Evolutionary conservation across 2,329 filamentous ascomycete genomes (phyloP).

Genomic region (Colletotrichum ledebouriae): DNA sequence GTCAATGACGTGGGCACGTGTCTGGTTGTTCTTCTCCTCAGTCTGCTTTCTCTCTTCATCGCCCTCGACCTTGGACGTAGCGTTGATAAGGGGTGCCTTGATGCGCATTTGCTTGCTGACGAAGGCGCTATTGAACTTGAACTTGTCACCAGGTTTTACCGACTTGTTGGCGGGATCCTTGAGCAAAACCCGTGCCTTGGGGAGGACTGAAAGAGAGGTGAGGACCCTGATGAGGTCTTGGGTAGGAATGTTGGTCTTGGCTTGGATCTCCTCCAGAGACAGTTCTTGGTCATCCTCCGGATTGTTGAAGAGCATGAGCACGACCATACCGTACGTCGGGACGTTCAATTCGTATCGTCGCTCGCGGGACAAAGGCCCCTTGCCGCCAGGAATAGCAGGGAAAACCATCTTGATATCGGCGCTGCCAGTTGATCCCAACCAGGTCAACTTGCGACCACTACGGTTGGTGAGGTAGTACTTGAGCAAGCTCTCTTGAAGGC

Average conservation of each 20-base stretch:
- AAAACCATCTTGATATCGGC: constrained; percentile 89
- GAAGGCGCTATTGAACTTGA: constrained; percentile 87
- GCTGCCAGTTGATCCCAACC: constrained; percentile 79
- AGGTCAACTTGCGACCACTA: constrained; percentile 89
- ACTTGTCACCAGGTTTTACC: constrained; percentile 81
- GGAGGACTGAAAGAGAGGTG: constrained; percentile 84
- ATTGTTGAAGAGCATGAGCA: constrained; percentile 91
- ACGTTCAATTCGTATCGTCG: constrained; percentile 91
- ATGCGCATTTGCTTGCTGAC: constrained; percentile 87
- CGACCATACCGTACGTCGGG: constrained; percentile 91
- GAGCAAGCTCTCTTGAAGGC: constrained; percentile 86
- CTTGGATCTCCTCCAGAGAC: constrained; percentile 83
- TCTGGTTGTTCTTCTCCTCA: constrained; percentile 81
- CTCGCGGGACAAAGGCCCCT: constrained; percentile 70
- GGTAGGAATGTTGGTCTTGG: constrained; percentile 81
- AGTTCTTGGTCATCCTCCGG: constrained; percentile 66
- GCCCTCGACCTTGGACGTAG: constrained; percentile 87
- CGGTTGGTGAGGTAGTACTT: constrained; percentile 90
- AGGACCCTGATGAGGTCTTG: constrained; percentile 82
- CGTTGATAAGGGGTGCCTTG: constrained; percentile 87
- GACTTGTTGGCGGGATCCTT: constrained; percentile 86
- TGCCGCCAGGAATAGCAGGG: constrained; percentile 78
- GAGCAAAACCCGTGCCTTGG: constrained; percentile 83
- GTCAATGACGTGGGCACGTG: constrained; percentile 78
- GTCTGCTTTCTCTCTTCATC: constrained; percentile 77